Evolutionary conservation across 2,329 filamentous ascomycete genomes (phyloP), one percentile per base, ranked within the genome.

Genomic region (Trichoderma oligosporum): DNA sequence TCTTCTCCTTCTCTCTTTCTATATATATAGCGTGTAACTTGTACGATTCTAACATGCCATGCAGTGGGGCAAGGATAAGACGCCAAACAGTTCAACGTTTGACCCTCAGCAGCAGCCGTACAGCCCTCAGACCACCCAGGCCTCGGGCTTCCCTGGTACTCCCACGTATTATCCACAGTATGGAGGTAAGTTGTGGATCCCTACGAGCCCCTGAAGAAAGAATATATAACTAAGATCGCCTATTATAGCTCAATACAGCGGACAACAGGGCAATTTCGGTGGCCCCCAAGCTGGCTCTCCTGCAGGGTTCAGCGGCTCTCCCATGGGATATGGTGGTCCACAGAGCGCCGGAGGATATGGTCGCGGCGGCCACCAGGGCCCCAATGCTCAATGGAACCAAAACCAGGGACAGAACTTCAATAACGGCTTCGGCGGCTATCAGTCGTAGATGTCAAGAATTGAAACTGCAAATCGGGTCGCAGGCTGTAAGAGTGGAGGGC

Each of bases 11-110:
- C 14, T n/a, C 3, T 3, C 11, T 8, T 33, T 22, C 24, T 45
- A 14, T 39, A 7, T 45, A 22, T 12, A 45, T 8, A 16, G 14
- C 16, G 24, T 24, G 24, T 5, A 31, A 31, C 6, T 11, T 6
- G 27, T 41, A 39, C 20, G 20, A 7, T 38, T n/a, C 54, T 60
- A 46, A 60, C 63, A 59, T 58, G 18, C 6, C 58, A 64, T 65
- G 36, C 70, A 97, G 93, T 99, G 94, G 94, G 94, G 94, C 71
- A 99, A 99, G 78, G 94, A 99, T 76, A 96, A 96, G 77, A 91
- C 92, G 53, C 91, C 94, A 25, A 91, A 85, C 66, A 82, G 70
- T 60, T 73, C 75, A 61, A 68, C 88, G 45, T 95, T 96, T 67
- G 89, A 90, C 65, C 93, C 89, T 70, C 86, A 88, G 65, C 82